Evolutionary conservation across 2,329 filamentous ascomycete species (phyloP), one percentile per base, ranked within the genome.

Genomic region (Fusarium sp.): DNA sequence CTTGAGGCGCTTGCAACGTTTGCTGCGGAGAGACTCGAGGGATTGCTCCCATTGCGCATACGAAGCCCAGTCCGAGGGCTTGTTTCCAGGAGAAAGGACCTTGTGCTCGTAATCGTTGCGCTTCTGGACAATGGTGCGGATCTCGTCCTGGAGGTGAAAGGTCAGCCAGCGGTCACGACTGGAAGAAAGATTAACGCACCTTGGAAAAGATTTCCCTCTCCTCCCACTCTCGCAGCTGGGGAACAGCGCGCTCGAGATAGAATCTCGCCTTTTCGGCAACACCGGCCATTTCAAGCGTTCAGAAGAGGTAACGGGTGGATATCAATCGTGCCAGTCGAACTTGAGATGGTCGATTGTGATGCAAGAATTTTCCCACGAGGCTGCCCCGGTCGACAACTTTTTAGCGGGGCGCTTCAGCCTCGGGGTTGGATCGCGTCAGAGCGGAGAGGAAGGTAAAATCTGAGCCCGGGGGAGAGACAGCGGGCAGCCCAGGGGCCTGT

Each of bases 221-320:
- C 84, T 97, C 94, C 83, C 95, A 97, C 79, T 98, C 95, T 73
- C 95, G 94, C 67, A 99, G 89, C 83, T 98, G 95, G 18, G 95
- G 95, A 50, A 98, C 94, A 3, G 94, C 93, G 77, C 96, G 93
- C 86, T 99, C 97, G 74, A 98, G 90, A 84, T 94, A 98, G 85
- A 96, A 98, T 68, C 96, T 94, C 66, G 96, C 97, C 85, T 98
- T 98, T 81, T 98, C 97, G 73, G 94, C 93, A 68, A 97, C 92
- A 48, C 91, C 93, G 2, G 95, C 90, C 95, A 98, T 97, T 7
- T 61, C 74, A 18, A 32, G 32, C 35, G 13, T 48, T 59, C 35
- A 60, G 45, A 14, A 52, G 65, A 56, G 50, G 60, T 45, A 37
- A 63, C 18, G 14, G 41, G 43, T 75, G 48, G 25, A 30, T 73